Evolutionary conservation across 1,139 yeast genomes (phyloP), one percentile per base, ranked within the genome.

Genomic region (Hemisphaericaspora xylanilytica): DNA sequence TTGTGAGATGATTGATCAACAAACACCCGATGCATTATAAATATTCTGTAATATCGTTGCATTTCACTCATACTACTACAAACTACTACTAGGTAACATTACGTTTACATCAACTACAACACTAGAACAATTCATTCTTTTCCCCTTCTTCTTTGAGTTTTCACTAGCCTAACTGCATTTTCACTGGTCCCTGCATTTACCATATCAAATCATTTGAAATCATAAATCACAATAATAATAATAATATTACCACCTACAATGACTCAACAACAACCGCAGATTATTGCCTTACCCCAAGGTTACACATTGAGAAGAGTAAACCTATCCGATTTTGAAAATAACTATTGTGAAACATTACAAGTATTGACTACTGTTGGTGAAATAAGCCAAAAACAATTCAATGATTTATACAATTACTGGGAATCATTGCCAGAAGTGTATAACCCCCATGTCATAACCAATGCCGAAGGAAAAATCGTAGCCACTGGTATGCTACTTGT

Each of bases 301-400:
- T 82, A 80, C 59, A 52, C 61, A 2, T 65, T 82, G 40, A 70
- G 89, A 57, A 59, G 70, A 32, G 56, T 80, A 14, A 53, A 64
- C 39, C 48, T 52, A 11, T 43, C 61, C 0, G 89, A 82, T 54
- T 75, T 66, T 52, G 49, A 60, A 32, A 63, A 67, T 33, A 74
- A 77, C 12, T 80, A 78, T 26, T 55, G 76, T 15, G 67, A 69
- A 11, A 73, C 81, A 0, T 63, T 84, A 35, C 57, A 63, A 24
- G 79, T 71, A 4, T 64, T 85, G 46, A 84, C 92, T 7, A 72
- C 80, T 0, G 89, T 84, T 3, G 94, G 90, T 0, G 69, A 74
- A 1, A 65, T 83, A 24, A 52, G 75, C 2, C 44, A 54, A 22
- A 56, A 55, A 6, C 56, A 67, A 38, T 84, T 80, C 53, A 54